phyloP scores from a whole-genome alignment of 2,329 filamentous ascomycete genomes.

The Cladosporium velox region DNA sequence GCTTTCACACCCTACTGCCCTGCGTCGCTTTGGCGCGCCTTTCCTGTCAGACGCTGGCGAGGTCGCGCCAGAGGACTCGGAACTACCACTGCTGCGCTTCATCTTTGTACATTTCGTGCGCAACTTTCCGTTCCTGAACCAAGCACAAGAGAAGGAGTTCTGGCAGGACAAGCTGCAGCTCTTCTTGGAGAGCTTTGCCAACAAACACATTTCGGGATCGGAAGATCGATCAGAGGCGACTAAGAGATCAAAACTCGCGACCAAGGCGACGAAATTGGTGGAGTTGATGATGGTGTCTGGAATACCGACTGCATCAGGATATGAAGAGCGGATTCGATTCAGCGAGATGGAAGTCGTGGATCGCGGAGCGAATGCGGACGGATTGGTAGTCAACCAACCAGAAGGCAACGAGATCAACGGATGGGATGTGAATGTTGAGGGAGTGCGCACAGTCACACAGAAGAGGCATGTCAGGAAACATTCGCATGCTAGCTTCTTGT shows the following conservation, averaged over 20 bases:
- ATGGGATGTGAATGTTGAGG: slow-evolving; percentile 95
- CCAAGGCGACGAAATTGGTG: slow-evolving; percentile 92
- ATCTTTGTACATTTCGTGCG: slow-evolving; percentile 98
- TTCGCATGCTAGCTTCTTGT: slow-evolving; percentile 89
- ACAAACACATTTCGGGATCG: slow-evolving; percentile 94
- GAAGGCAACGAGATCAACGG: slow-evolving; percentile 92
- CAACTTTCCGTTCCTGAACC: slow-evolving; percentile 96
- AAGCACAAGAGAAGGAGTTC: slow-evolving; percentile 97
- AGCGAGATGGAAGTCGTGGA: slow-evolving; percentile 97
- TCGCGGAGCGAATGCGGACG: slow-evolving; percentile 85
- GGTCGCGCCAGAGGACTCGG: slow-evolving; percentile 88
- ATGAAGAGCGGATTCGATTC: slow-evolving; percentile 95
- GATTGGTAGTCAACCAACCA: slow-evolving; percentile 80
- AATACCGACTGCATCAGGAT: slow-evolving; percentile 90
- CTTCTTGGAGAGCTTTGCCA: slow-evolving; percentile 95
- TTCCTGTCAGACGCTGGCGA: slow-evolving; percentile 93
- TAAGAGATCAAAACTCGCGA: slow-evolving; percentile 86
- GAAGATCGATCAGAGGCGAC: slow-evolving; percentile 96
- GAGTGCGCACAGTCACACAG: slow-evolving; percentile 75
- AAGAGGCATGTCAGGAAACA: slow-evolving; percentile 89
- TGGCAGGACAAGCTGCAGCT: slow-evolving; percentile 98
- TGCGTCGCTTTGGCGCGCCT: slow-evolving; percentile 92
- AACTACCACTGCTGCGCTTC: slow-evolving; percentile 88
- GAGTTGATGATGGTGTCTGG: slow-evolving; percentile 99
- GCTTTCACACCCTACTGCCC: slow-evolving; percentile 89